These are phyloP conservation scores for Arthrobotrys conoides DNA, from an alignment of 2,329 filamentous ascomycete genomes.

Conservation along the genomic window DNA sequence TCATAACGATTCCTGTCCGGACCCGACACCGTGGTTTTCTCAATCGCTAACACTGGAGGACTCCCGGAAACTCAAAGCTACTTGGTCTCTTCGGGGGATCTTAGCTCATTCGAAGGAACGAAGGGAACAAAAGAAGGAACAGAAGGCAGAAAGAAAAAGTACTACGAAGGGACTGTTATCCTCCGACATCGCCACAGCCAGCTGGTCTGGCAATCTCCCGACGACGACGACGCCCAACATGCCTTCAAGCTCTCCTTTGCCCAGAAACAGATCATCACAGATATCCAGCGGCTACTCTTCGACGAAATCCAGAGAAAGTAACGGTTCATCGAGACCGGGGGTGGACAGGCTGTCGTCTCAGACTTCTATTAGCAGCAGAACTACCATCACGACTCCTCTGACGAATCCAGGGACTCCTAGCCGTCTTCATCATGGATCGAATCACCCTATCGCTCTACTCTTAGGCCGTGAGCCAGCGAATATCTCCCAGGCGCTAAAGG, in stretches of 20 bases:
- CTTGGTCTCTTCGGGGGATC: not conserved
- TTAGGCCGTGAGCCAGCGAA: constrained; percentile 63
- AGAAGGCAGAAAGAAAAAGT: not conserved
- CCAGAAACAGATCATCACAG: constrained; percentile 49
- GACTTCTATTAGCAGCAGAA: constrained; percentile 47
- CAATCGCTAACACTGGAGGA: constrained; percentile 30
- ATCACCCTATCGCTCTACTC: constrained; percentile 62
- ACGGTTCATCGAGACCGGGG: constrained; percentile 43
- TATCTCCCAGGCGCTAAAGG: constrained; percentile 67
- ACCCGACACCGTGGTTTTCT: constrained; percentile 51
- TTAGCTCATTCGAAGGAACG: not conserved
- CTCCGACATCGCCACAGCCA: constrained; percentile 42
- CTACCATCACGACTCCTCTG: constrained; percentile 41
- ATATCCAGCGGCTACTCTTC: constrained; percentile 54
- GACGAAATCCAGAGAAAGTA: constrained; percentile 56
- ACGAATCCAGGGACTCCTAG: constrained; percentile 36
- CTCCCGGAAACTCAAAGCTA: not conserved
- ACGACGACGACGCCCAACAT: constrained; percentile 48
- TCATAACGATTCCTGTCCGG: constrained; percentile 18
- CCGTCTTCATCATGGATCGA: constrained; percentile 32
- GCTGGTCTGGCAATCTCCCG: constrained; percentile 60
- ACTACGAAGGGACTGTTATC: constrained; percentile 13
- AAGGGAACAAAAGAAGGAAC: not conserved
- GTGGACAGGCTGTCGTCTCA: constrained; percentile 52
- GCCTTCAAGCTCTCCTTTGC: constrained; percentile 56